phyloP scores from a whole-genome alignment of 2,329 filamentous ascomycete species.

The Penicillium fuscoglaucum region DNA sequence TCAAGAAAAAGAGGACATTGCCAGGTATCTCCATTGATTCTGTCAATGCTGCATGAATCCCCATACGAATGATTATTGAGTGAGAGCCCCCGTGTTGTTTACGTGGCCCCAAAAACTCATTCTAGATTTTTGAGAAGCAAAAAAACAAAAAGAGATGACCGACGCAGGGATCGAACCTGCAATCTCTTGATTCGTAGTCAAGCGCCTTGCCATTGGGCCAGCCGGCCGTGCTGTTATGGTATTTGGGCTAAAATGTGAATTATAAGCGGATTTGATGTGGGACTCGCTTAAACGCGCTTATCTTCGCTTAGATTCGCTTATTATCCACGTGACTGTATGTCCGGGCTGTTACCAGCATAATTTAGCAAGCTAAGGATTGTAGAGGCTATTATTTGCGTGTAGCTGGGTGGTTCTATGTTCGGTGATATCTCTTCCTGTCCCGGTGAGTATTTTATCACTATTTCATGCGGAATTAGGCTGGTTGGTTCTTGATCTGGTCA shows the following conservation, averaged over 20 bases:
- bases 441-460: fast-evolving
- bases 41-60: no score
- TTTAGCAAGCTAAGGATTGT: neutral
- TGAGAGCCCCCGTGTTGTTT: no score
- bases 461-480: neutral
- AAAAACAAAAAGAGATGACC: conserved; percentile 32
- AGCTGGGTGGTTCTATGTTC: fast-evolving
- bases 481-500: neutral
- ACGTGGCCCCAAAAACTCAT: no score
- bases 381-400: neutral
- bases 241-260: fast-evolving
- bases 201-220: conserved; percentile 54
- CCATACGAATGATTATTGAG: no score
- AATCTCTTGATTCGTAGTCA: conserved; percentile 56
- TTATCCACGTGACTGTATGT: neutral
- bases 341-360: neutral
- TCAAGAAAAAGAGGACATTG: neutral
- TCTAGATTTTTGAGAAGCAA: no score
- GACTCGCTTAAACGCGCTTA: neutral
- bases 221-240: conserved; percentile 21
- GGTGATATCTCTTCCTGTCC: fast-evolving
- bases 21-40: neutral
- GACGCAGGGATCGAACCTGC: conserved; percentile 49
- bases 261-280: neutral
- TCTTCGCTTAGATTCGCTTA: neutral